Evolutionary conservation across 1,284 basidiomycete genomes (phyloP).

Genomic region (Dichomitus squalens): DNA sequence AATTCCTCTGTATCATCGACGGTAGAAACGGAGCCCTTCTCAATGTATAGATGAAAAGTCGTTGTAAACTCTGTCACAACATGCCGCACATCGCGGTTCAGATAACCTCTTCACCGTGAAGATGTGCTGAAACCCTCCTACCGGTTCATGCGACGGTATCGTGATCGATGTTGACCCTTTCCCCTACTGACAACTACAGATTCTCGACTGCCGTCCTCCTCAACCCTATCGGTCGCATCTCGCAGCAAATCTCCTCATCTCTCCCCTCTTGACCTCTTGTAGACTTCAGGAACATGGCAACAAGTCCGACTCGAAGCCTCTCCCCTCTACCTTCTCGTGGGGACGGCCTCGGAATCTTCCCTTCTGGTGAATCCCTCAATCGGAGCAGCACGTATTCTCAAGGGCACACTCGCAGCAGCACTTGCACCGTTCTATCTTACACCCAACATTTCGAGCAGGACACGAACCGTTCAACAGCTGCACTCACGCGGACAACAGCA

Average conservation of each 20-base stretch:
- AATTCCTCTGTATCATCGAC: too few species aligned
- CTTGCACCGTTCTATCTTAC: slow-evolving; percentile 18
- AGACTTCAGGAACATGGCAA: neutral
- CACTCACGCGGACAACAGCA: slow-evolving; percentile 9
- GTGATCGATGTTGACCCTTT: neutral
- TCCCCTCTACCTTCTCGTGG: slow-evolving; percentile 16
- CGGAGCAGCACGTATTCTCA: slow-evolving; percentile 3
- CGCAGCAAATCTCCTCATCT: too few species aligned
- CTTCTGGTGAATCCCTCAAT: slow-evolving; percentile 7
- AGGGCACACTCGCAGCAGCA: slow-evolving; percentile 15
- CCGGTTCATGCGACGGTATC: neutral
- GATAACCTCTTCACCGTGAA: slow-evolving; percentile 5
- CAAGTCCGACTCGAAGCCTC: neutral
- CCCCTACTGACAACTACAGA: neutral
- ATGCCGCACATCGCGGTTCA: neutral
- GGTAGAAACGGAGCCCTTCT: too few species aligned
- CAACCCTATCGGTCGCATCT: neutral
- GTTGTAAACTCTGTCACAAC: too few species aligned
- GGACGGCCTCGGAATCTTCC: slow-evolving; percentile 15
- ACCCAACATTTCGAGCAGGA: neutral
- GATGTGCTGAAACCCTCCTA: neutral
- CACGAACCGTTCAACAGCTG: neutral
- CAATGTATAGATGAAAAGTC: too few species aligned
- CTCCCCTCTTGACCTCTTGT: too few species aligned
- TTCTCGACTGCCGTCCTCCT: neutral